phyloP scores from a whole-genome alignment of 192 early-diverging fungal genomes.

The Backusella sp. region DNA sequence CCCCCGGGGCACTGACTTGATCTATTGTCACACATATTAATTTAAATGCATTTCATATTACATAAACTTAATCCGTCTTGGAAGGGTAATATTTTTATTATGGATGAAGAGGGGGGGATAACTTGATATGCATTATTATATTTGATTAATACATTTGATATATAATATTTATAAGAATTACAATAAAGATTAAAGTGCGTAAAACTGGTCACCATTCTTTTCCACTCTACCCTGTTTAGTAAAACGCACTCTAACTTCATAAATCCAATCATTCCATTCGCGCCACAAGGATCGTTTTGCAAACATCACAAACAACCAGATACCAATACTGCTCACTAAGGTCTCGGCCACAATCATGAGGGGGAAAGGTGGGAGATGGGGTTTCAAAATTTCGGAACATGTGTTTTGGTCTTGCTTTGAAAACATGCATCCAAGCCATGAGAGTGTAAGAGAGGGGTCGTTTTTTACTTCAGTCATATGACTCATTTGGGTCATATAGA shows the following conservation, averaged over 20 bases:
- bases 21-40: not conserved
- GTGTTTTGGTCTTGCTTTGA: slow-evolving; percentile 30
- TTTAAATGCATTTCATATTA: not conserved
- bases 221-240: slow-evolving; percentile 29
- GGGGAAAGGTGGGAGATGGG: slow-evolving; percentile 43
- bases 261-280: slow-evolving; percentile 50
- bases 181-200: slow-evolving; percentile 34
- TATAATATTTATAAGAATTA: not conserved
- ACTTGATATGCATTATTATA: not conserved
- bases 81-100: not conserved
- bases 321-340: slow-evolving; percentile 42
- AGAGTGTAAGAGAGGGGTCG: slow-evolving; percentile 8
- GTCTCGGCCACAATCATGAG: slow-evolving; percentile 47
- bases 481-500: slow-evolving; percentile 47
- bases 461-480: slow-evolving; percentile 24
- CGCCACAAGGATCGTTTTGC: slow-evolving; percentile 41
- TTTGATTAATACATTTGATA: not conserved
- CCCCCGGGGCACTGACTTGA: not conserved
- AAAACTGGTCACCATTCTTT: slow-evolving; percentile 50
- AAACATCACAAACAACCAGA: slow-evolving; percentile 45
- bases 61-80: not conserved
- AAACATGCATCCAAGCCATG: slow-evolving; percentile 44
- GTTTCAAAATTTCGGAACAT: slow-evolving; percentile 30
- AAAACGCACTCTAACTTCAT: slow-evolving; percentile 29
- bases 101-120: not conserved